Evolutionary conservation across 2,329 filamentous ascomycete species (phyloP).

Genomic region (Sclerotinia trifoliorum): DNA sequence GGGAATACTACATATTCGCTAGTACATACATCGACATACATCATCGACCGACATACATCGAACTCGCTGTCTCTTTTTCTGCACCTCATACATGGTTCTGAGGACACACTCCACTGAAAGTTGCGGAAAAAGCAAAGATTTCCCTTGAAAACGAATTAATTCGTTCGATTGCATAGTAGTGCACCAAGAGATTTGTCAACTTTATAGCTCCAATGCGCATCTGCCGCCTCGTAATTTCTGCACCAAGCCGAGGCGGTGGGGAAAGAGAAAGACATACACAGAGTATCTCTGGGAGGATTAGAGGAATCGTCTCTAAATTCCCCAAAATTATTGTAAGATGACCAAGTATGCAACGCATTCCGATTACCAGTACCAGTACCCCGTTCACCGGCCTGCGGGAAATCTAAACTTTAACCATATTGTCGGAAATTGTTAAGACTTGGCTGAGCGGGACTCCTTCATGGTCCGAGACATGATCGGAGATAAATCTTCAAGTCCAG

Average conservation of each 20-base stretch:
- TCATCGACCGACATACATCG: background rate
- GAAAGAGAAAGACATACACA: background rate
- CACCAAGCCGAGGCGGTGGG: background rate
- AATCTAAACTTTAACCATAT: conserved; percentile 23
- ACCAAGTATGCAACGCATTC: background rate
- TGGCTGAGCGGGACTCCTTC: conserved; percentile 1
- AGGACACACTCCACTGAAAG: background rate
- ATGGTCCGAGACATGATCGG: background rate
- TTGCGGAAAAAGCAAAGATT: conserved; percentile 19
- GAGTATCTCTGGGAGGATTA: background rate
- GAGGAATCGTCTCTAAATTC: background rate
- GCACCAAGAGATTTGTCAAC: background rate
- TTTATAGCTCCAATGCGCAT: conserved; percentile 11
- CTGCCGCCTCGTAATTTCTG: conserved; percentile 14
- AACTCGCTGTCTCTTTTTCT: conserved; percentile 5
- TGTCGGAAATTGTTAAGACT: conserved; percentile 19
- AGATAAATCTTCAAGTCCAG: background rate
- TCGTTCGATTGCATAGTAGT: conserved; percentile 3
- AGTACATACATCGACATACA: too few relatives aligned
- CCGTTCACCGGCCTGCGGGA: conserved; percentile 14
- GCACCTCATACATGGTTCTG: conserved; percentile 10
- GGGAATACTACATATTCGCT: background rate
- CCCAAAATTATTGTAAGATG: background rate
- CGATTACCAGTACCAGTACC: background rate
- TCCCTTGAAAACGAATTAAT: background rate